A percentile compares a stretch with the other conserved stretches of the same genome.
Conservation (phyloP, 257 asterid genomes). For the Solanum piurae region DNA sequence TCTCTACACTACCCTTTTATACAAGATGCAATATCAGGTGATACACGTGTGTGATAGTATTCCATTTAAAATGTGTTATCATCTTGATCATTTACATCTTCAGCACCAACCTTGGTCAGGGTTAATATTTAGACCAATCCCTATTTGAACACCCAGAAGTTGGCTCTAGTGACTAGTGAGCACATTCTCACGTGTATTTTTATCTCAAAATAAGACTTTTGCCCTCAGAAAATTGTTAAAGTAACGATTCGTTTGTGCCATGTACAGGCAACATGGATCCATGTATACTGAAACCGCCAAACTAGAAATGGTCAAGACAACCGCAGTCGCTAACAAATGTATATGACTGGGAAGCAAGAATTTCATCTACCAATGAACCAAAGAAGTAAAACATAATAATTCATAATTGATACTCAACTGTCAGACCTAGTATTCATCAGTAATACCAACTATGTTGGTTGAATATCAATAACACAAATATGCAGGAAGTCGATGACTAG, state of each 20-base stretch:
- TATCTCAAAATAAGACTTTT: background rate
- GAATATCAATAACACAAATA: background rate
- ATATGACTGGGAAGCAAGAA: background rate
- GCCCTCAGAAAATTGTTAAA: background rate
- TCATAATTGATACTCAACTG: background rate
- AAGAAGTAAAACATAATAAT: background rate
- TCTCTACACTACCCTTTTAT: background rate
- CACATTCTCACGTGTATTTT: background rate
- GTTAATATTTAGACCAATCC: background rate
- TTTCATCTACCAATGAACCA: background rate
- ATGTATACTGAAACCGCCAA: background rate
- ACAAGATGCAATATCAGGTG: background rate
- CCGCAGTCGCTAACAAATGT: background rate
- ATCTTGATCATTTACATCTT: background rate
- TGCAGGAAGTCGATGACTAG: background rate
- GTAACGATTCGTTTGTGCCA: background rate
- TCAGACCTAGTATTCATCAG: background rate
- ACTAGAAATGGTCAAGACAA: background rate
- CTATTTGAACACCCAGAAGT: background rate
- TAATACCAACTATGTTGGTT: background rate
- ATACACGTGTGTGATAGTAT: background rate
- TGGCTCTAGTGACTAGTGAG: background rate
- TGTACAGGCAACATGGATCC: background rate
- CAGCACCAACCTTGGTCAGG: background rate
- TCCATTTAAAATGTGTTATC: background rate